Base-by-base conservation (phyloP, 2,329 filamentous ascomycete genomes). In the Drechmeria coniospora region DNA sequence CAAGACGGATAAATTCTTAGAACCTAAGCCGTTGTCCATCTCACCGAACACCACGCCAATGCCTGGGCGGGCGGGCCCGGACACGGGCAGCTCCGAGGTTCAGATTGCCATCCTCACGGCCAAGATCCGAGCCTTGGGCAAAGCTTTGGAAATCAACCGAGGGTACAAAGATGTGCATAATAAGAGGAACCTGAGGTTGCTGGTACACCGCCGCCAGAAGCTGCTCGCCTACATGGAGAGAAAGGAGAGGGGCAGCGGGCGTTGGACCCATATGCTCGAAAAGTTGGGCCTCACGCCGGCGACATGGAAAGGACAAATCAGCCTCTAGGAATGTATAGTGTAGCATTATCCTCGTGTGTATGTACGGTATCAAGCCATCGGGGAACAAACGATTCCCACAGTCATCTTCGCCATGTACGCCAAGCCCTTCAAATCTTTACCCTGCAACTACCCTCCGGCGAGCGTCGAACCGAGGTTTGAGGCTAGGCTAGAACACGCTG, bases 1-100 rank as follows among this genome's bases (percentile, higher is more conserved):
- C 62, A 73, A 78, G 41, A 98, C 90, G 2, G 90, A 98, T 53
- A 43, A 53, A 7, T 49, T 56, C 4, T 65, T 98, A 17, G 64
- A 66, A 15, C 72, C 73, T 1, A 79, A 74, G 49, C 59, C 68
- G 3, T 51, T 59, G 23, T 60, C 59, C 21, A 57, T 61, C 21
- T 35, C 48, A 33, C 45, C 58, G 41, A 46, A 55, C 29, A 46
- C 42, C 11, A 47, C 50, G 41, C 52, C 53, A 33, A 54, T 43
- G 57, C 57, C 52, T 32, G 38, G 41, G 15, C 77, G 92, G 18
- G 73, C 75, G n/a, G 90, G 90, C 0, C 79, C 79, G 5, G 90
- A 98, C 49, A 98, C 87, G 1, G 90, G 90, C 20, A 92, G 82
- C 43, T 82, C 82, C 6, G 90, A 98, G 57, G 92, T 98, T n/a